Base-by-base conservation (phyloP, 176 grass and related monocot genomes). In the Phyllostachys edulis region DNA sequence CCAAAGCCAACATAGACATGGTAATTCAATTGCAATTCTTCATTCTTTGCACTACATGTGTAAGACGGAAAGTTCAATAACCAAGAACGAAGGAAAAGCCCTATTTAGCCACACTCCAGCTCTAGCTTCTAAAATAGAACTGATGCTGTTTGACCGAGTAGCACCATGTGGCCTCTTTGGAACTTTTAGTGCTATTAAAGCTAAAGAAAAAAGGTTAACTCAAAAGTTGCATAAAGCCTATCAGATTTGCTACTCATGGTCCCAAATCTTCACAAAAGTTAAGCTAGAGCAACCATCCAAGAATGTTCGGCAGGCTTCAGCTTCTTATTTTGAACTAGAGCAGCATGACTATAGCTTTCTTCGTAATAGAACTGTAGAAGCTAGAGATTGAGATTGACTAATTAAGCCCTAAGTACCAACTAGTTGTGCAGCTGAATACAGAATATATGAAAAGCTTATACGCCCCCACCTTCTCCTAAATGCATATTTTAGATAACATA, bases 281-380 rank as follows among this genome's bases (percentile, higher is more conserved):
- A 46, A 63, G 57, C 11, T 10, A 63, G 40, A 63, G 76, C 15
- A 46, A 63, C 23, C 40, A 60, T 42, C 74, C 74, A 77, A 77
- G 21, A 77, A 77, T 36, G 17, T 11, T 62, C 23, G 63, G 23
- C 57, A 78, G 57, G 39, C 3, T 63, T 47, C 15, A 18, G 16
- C 57, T 46, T 63, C 40, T 78, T 34, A 12, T 74, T 51, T 73
- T 45, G 24, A 64, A 73, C n/a, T 71, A 71, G 68, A 47, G 41
- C 21, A 26, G 12, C 12, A 27, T 27, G 9, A 12, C 62, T 32
- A 36, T 65, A 32, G 27, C 10, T 36, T 36, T 34, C 7, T 65
- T 61, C 4, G 14, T 32, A 49, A 73, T 23, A 70, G 21, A 70
- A 45, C 9, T 2, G 12, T 21, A 61, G 51, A 40, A 76, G 34